Evolutionary conservation across 768 basidiomycete species (phyloP).

Genomic region (Tulasnella sp.): DNA sequence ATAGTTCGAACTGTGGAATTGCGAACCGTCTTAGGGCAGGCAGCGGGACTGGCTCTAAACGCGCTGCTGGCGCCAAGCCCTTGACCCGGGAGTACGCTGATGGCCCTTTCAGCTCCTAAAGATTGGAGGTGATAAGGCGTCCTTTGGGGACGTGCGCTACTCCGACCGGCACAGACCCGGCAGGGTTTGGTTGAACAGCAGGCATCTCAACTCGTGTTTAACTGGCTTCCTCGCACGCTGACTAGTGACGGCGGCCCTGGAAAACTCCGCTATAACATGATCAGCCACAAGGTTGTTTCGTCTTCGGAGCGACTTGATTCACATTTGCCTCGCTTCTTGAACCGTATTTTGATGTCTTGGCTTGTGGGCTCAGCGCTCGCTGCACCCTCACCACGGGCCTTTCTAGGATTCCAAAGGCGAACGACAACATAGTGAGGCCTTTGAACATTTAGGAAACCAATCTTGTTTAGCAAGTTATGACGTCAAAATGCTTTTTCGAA

Average conservation of each 20-base stretch:
- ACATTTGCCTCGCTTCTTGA: not conserved
- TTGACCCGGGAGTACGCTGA: slow-evolving; percentile 2
- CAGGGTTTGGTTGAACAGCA: slow-evolving; percentile 6
- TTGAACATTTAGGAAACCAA: not conserved
- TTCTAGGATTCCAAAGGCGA: not conserved
- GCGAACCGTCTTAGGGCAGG: not conserved
- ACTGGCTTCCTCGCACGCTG: not conserved
- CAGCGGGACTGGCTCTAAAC: not conserved
- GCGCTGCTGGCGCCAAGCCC: not conserved
- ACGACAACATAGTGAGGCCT: not conserved
- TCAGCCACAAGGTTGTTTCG: slow-evolving; percentile 6
- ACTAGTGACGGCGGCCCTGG: slow-evolving; percentile 6
- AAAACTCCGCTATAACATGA: slow-evolving; percentile 6
- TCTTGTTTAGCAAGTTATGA: not conserved
- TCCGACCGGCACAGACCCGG: not conserved
- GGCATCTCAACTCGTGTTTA: not conserved
- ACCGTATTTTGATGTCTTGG: not conserved
- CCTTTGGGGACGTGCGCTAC: not conserved
- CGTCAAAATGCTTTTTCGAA: not conserved
- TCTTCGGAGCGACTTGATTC: not conserved
- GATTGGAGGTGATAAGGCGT: slow-evolving; percentile 2
- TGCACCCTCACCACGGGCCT: not conserved
- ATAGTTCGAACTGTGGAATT: not conserved
- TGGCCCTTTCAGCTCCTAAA: not conserved
- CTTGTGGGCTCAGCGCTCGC: not conserved